phyloP scores from a whole-genome alignment of 2,329 filamentous ascomycete species.

The Xylariaceae sp. region DNA sequence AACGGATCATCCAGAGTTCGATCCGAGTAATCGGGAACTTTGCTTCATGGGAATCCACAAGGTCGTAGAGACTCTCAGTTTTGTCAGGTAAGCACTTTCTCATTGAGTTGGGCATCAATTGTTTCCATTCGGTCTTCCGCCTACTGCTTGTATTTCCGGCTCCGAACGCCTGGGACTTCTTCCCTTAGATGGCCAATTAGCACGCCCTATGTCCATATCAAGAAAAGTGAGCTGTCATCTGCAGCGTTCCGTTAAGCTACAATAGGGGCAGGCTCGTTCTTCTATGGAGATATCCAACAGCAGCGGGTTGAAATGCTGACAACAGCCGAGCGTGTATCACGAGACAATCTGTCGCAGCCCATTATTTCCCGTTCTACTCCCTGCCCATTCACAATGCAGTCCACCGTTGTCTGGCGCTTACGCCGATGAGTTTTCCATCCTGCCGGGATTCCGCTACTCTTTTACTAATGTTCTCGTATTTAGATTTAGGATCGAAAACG shows the following conservation, averaged over 20 bases:
- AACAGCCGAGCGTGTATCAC: neutral
- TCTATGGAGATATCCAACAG: neutral
- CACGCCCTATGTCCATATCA: constrained; percentile 25
- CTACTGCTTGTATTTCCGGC: constrained; percentile 11
- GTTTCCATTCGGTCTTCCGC: constrained; percentile 10
- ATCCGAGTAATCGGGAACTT: constrained; percentile 55
- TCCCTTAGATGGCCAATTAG: constrained; percentile 22
- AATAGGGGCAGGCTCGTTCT: neutral
- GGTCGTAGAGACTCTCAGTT: constrained; percentile 73
- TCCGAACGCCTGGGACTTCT: constrained; percentile 27
- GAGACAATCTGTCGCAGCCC: neutral
- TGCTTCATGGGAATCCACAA: constrained; percentile 63
- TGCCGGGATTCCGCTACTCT: neutral
- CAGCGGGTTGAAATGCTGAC: constrained; percentile 5
- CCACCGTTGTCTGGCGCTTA: constrained; percentile 41
- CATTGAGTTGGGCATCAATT: constrained; percentile 11
- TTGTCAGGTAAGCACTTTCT: constrained; percentile 66
- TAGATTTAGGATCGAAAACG: constrained; percentile 59
- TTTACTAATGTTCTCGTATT: constrained; percentile 26
- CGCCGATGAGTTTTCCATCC: no score
- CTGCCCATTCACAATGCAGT: neutral
- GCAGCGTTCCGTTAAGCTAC: constrained; percentile 36
- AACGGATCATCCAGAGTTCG: constrained; percentile 70
- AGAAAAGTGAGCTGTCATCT: constrained; percentile 34
- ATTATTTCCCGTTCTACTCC: constrained; percentile 11